Conservation (phyloP, 1,284 basidiomycete species). For the Rhodotorula mucilaginosa region DNA sequence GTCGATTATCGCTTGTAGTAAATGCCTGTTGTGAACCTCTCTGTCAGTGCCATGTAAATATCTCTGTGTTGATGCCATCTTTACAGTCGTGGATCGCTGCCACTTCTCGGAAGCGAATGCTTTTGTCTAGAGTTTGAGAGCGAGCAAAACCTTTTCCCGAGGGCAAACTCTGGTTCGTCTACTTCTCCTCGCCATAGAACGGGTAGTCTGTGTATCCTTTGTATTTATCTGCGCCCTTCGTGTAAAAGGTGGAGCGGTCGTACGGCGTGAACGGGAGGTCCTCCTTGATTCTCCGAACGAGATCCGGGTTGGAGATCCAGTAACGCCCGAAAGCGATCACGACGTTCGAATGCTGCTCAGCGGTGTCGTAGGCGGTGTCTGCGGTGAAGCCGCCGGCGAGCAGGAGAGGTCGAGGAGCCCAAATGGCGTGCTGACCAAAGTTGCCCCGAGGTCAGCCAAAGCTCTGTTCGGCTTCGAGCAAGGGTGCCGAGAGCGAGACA, state of each 20-base stretch:
- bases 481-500: too few species aligned
- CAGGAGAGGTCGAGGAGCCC: constrained; percentile 25
- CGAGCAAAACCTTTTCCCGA: too few species aligned
- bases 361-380: constrained; percentile 43
- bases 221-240: constrained; percentile 14
- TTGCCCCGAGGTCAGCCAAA: too few species aligned
- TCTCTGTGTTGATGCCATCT: too few species aligned
- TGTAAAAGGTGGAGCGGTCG: constrained; percentile 37
- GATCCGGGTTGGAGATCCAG: constrained; percentile 57
- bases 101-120: too few species aligned
- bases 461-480: too few species aligned
- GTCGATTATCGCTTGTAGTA: neutral
- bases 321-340: constrained; percentile 56
- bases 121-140: too few species aligned
- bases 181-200: constrained; percentile 2
- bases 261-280: constrained; percentile 43
- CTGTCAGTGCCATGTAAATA: too few species aligned
- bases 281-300: constrained; percentile 53
- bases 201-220: constrained; percentile 38
- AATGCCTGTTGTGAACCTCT: too few species aligned
- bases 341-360: constrained; percentile 48
- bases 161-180: neutral
- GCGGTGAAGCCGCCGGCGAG: constrained; percentile 48
- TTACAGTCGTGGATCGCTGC: too few species aligned
- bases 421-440: constrained; percentile 23